Evolutionary conservation across 345 rosid genomes (phyloP).

Genomic region (Toxicodendron radicans): DNA sequence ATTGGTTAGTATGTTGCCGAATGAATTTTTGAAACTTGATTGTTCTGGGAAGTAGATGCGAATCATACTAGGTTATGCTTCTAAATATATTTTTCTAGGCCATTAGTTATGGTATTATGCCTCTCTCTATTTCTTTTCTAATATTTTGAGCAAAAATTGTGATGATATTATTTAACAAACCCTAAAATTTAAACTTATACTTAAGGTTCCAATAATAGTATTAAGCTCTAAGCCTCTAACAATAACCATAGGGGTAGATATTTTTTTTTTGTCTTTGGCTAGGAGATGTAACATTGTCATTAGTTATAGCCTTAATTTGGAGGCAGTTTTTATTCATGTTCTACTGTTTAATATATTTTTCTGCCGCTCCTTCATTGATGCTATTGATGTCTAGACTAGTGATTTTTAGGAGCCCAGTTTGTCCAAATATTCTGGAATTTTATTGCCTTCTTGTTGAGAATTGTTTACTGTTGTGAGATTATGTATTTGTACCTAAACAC

Average conservation of each 20-base stretch:
- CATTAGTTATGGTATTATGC: neutral
- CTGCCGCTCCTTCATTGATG: neutral
- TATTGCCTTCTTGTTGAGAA: neutral
- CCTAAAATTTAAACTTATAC: no score
- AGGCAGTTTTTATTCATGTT: neutral
- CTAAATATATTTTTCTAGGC: neutral
- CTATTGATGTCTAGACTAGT: neutral
- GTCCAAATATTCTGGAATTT: conserved; percentile 3
- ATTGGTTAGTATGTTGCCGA: conserved; percentile 54
- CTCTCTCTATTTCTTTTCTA: neutral
- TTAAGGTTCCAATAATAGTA: no score
- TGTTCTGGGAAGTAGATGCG: neutral
- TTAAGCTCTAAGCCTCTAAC: no score
- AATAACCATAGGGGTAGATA: no score
- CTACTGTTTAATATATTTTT: neutral
- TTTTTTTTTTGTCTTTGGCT: no score
- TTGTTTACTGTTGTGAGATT: neutral
- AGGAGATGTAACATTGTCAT: neutral
- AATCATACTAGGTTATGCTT: neutral
- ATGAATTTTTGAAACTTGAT: conserved; percentile 5
- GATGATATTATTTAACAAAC: neutral
- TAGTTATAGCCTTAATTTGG: neutral
- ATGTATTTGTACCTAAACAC: neutral
- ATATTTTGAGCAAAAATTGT: neutral
- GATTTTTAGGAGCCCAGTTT: neutral